Evolutionary conservation across 2,329 filamentous ascomycete species (phyloP).

Genomic region (Penicillium vulpinum): DNA sequence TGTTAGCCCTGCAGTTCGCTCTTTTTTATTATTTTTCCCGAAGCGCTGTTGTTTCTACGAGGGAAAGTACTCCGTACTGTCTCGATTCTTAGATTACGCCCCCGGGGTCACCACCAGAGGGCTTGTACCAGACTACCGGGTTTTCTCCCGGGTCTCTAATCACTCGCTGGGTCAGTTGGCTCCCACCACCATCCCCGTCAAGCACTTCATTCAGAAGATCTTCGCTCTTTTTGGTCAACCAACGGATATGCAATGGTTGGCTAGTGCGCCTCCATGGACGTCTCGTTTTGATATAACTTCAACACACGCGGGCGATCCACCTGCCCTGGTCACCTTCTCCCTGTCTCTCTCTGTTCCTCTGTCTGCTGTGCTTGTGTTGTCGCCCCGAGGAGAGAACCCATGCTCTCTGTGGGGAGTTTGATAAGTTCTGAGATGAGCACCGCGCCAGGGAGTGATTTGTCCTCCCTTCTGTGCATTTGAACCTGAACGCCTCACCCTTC

Average conservation of each 20-base stretch:
- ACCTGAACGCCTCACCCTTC: background rate
- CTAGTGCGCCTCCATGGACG: constrained; percentile 17
- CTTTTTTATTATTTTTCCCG: constrained; percentile 10
- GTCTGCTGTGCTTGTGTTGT: background rate
- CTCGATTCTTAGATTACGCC: constrained; percentile 14
- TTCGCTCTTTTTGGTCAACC: constrained; percentile 15
- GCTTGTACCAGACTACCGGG: constrained; percentile 34
- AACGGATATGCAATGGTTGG: constrained; percentile 24
- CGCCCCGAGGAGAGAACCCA: background rate
- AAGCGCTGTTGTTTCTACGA: constrained; percentile 19
- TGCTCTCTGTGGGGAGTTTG: constrained; percentile 11
- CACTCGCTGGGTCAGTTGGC: constrained; percentile 12
- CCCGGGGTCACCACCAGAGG: constrained; percentile 22
- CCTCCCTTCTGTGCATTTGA: constrained; percentile 15
- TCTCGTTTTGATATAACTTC: constrained; percentile 27
- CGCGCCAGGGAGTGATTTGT: constrained; percentile 16
- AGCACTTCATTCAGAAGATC: constrained; percentile 20
- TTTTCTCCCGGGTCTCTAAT: constrained; percentile 15
- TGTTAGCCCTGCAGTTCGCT: constrained; percentile 16
- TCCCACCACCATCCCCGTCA: constrained; percentile 16
- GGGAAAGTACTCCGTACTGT: constrained; percentile 9
- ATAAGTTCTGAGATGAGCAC: constrained; percentile 20
- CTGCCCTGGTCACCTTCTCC: constrained; percentile 6
- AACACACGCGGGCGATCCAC: constrained; percentile 19
- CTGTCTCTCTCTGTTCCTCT: constrained; percentile 1